Conservation (phyloP, 2,329 filamentous ascomycete genomes). For the Chaetomiaceae sp. region DNA sequence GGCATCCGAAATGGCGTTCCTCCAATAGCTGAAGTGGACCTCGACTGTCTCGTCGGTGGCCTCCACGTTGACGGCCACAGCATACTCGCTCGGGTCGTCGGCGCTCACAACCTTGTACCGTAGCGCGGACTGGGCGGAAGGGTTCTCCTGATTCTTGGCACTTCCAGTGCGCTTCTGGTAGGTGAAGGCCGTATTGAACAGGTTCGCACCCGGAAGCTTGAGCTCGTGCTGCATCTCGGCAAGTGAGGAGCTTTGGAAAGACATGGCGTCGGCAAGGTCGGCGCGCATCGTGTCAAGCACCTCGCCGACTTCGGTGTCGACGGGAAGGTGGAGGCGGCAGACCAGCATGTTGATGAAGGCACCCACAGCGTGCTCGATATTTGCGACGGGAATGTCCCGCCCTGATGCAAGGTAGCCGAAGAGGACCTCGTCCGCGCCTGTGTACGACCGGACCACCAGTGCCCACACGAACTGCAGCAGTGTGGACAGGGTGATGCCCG, state of each 20-base stretch:
- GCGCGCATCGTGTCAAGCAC: slow-evolving; percentile 41
- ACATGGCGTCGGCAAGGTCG: slow-evolving; percentile 43
- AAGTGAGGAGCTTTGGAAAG: slow-evolving; percentile 47
- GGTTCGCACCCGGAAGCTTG: slow-evolving; percentile 19
- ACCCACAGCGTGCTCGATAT: slow-evolving; percentile 46
- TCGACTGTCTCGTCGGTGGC: slow-evolving; percentile 20
- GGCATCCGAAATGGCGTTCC: slow-evolving; percentile 22
- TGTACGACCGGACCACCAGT: slow-evolving; percentile 45
- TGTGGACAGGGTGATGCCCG: slow-evolving; percentile 44
- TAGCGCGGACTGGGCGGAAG: slow-evolving; percentile 2
- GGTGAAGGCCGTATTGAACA: slow-evolving; percentile 35
- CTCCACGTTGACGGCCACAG: slow-evolving; percentile 31
- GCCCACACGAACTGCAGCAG: slow-evolving; percentile 51
- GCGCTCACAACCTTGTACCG: slow-evolving; percentile 21
- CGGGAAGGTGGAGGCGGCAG: slow-evolving; percentile 40
- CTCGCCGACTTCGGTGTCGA: slow-evolving; percentile 34
- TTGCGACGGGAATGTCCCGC: slow-evolving; percentile 46
- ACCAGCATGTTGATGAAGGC: slow-evolving; percentile 54
- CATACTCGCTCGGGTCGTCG: slow-evolving; percentile 31
- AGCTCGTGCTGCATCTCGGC: slow-evolving; percentile 41
- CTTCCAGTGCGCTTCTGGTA: slow-evolving; percentile 27
- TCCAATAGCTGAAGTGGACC: slow-evolving; percentile 25
- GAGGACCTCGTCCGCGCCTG: slow-evolving; percentile 43
- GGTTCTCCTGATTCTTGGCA: not conserved
- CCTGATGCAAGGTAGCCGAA: slow-evolving; percentile 53